Evolutionary conservation across 148 eudicot species (phyloP).

Genomic region (Rhododendron ovatum): DNA sequence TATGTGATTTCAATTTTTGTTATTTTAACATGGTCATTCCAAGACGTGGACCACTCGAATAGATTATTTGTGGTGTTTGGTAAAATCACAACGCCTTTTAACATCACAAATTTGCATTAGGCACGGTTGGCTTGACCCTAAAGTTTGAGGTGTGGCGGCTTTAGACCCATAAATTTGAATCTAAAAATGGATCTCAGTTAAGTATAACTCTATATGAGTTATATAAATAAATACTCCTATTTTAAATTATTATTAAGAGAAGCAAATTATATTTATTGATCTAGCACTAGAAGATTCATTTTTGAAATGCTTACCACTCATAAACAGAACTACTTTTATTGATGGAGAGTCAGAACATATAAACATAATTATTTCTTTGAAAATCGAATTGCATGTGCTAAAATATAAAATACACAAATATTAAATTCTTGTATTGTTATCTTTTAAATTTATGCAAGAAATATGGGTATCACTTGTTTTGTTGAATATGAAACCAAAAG

Average conservation of each 20-base stretch:
- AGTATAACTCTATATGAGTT: too few species aligned
- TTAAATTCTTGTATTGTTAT: not conserved
- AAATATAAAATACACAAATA: not conserved
- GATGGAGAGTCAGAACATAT: not conserved
- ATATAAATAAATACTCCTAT: not conserved
- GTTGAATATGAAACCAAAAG: not conserved
- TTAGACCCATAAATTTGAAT: not conserved
- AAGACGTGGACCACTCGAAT: not conserved
- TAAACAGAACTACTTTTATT: too few species aligned
- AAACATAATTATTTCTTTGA: not conserved
- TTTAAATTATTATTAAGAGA: too few species aligned
- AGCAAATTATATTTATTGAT: too few species aligned
- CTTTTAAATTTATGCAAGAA: not conserved
- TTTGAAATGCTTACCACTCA: too few species aligned
- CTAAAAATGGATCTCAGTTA: not conserved
- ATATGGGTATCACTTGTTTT: not conserved
- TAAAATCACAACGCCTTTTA: not conserved
- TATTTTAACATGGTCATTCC: not conserved
- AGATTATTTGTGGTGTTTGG: not conserved
- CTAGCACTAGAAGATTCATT: too few species aligned
- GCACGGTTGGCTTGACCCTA: not conserved
- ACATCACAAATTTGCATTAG: not conserved
- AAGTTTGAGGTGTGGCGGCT: not conserved
- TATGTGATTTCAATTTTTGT: not conserved
- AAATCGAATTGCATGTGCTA: not conserved